Evolutionary conservation across 331 rosid genomes (phyloP), one percentile per base, ranked within the genome.

Genomic region (Rosa hybrid): DNA sequence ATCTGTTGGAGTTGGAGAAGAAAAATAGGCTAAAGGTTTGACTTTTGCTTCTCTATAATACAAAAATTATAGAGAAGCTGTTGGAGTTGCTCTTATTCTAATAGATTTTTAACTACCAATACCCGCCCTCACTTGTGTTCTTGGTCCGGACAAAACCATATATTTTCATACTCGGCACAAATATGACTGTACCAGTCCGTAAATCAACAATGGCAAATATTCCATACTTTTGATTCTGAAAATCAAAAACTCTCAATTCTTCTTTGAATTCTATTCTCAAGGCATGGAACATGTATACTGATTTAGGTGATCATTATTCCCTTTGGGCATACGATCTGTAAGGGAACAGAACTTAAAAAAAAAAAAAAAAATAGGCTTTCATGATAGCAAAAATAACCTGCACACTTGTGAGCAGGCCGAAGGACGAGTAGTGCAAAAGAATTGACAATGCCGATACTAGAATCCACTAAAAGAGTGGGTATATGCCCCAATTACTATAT

Each of bases 401-500:
- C 39, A 34, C 39, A 34, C 39, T 34, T 34, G 0, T 34, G 39
- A 34, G 39, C 39, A 34, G 39, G 39, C 39, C 39, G 39, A 34
- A 34, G 39, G 39, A 34, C 39, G 4, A 34, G 74, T 42, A 44
- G 12, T 23, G 39, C 71, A 3, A 38, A 18, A 65, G 8, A 17
- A 21, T 21, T 2, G 20, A 21, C 17, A 12, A 44, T 1, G 8
- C 1, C 2, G 6, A n/a, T 20, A 30, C 76, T 74, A 5, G 1
- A 74, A 56, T 56, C 68, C 78, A 74, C 78, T 18, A 5, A 25
- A 25, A 60, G 54, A 57, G 80, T 27, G 72, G 59, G 53, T 56
- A 41, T 74, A 41, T 42, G 41, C 78, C 78, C 77, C 62, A 30
- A 27, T 56, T 44, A 6, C 57, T 45, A 71, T 81, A 14, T 81